These are phyloP conservation scores for Cyclotella baltica DNA, from an alignment of 108 stramenopile species.

Conservation along the genomic window DNA sequence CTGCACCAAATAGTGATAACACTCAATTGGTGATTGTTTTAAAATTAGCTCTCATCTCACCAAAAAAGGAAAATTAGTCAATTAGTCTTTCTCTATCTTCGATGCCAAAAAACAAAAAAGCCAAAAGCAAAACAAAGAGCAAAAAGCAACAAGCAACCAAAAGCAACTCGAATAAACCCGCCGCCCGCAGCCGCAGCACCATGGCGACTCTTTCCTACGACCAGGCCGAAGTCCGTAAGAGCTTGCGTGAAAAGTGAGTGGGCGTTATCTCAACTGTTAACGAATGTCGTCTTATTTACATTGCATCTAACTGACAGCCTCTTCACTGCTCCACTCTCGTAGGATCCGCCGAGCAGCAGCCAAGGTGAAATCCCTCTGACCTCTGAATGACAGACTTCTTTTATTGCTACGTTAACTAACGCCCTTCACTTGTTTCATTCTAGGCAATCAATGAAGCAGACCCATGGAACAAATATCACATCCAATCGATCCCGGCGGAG, in stretches of 20 bases:
- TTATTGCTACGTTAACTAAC: neutral
- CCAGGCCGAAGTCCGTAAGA: conserved; percentile 30
- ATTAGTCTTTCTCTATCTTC: too few species aligned
- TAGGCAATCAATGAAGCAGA: conserved; percentile 67
- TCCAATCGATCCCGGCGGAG: conserved; percentile 74
- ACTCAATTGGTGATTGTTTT: too few species aligned
- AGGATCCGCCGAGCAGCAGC: conserved; percentile 35
- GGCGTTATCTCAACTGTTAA: neutral
- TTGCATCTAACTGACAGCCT: neutral
- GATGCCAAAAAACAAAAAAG: too few species aligned
- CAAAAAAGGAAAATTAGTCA: too few species aligned
- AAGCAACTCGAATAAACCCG: too few species aligned
- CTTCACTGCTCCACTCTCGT: too few species aligned
- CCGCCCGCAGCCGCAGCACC: too few species aligned
- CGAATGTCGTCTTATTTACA: neutral
- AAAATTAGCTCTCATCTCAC: too few species aligned
- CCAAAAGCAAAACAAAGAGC: too few species aligned
- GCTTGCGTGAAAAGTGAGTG: conserved; percentile 36
- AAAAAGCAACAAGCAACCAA: too few species aligned
- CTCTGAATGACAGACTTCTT: neutral
- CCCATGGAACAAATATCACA: conserved; percentile 73
- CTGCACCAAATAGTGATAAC: too few species aligned
- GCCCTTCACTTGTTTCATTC: neutral
- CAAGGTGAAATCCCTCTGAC: neutral
- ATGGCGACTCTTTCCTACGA: conserved; percentile 22